phyloP scores from a whole-genome alignment of 129 eudicot species.

The Chrysanthemum lavandulifolium region DNA sequence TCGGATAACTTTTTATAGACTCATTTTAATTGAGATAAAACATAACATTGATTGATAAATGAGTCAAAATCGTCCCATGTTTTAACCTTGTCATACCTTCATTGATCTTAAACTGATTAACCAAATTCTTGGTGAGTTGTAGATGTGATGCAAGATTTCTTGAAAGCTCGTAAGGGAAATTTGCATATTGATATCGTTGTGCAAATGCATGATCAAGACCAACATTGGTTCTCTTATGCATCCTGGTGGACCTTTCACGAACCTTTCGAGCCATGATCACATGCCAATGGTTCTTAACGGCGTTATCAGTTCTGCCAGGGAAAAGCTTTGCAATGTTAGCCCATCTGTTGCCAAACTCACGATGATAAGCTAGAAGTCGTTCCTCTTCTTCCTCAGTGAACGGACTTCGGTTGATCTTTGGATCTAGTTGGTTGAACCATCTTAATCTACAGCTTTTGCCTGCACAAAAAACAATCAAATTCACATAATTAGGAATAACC shows the following conservation, averaged over 20 bases:
- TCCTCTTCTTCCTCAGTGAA: slow-evolving; percentile 89
- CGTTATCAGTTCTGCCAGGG: slow-evolving; percentile 91
- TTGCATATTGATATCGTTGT: slow-evolving; percentile 31
- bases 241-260: slow-evolving; percentile 51
- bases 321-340: slow-evolving; percentile 74
- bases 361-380: slow-evolving; percentile 66
- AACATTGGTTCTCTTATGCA: slow-evolving; percentile 37
- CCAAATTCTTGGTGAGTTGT: slow-evolving; percentile 31
- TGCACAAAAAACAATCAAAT: slow-evolving; percentile 20
- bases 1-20: too few species aligned
- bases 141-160: slow-evolving; percentile 30
- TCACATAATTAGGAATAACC: background rate
- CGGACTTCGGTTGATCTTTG: slow-evolving; percentile 75
- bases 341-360: slow-evolving; percentile 81
- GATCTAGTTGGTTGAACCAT: slow-evolving; percentile 93
- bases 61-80: slow-evolving; percentile 2
- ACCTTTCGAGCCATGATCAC: slow-evolving; percentile 88
- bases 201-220: slow-evolving; percentile 14
- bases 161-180: slow-evolving; percentile 26
- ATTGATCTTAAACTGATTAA: slow-evolving; percentile 24
- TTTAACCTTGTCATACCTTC: slow-evolving; percentile 28
- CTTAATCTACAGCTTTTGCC: slow-evolving; percentile 91
- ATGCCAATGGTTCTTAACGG: slow-evolving; percentile 98
- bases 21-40: background rate
- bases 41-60: background rate